Evolutionary conservation across 1,284 basidiomycete species (phyloP), one percentile per base, ranked within the genome.

Genomic region (Stereum hirsutum): DNA sequence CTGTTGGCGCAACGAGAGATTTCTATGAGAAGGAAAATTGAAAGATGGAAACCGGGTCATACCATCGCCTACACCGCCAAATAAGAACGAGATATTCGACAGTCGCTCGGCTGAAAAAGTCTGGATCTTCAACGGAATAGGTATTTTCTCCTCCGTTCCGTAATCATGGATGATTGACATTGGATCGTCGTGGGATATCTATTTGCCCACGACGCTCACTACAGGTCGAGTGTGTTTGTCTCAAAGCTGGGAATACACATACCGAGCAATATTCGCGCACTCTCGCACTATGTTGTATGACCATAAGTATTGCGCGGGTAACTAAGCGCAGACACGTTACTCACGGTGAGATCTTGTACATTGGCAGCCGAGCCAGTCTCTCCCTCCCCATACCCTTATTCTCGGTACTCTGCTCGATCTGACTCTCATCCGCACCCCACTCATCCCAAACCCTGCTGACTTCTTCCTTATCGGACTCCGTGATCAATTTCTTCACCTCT

Each of bases 51-150:
- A 1, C n/a, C n/a, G n/a, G n/a, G n/a, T n/a, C 8, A 10, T 24
- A 39, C 37, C 37, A 39, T 39, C 37, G 7, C 37, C 37, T 5
- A 25, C 37, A 4, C 37, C 37, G 21, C 37, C 37, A n/a, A 39
- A 24, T 6, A 39, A 25, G 24, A 39, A 26, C 14, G 37, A 12
- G 11, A 39, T 12, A n/a, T 26, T 6, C 4, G 37, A 39, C 12
- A 39, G 37, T 2, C 23, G 20, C 23, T 25, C 6, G 1, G 7
- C 3, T 10, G 25, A 8, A 21, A 39, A 14, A 17, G 12, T 7
- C 6, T 17, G 17, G n/a, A 39, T 21, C 3, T 39, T 19, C 19
- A 39, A 4, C 6, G 35, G 35, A 37, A 20, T 21, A 19, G 8
- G 19, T 15, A 37, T 21, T 17, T 14, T 21, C 14, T 21, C 21